Percentiles rank a stretch among this genome's conserved stretches.
Evolutionary conservation across 345 rosid genomes (phyloP).

Genomic region (Camelina hispida): DNA sequence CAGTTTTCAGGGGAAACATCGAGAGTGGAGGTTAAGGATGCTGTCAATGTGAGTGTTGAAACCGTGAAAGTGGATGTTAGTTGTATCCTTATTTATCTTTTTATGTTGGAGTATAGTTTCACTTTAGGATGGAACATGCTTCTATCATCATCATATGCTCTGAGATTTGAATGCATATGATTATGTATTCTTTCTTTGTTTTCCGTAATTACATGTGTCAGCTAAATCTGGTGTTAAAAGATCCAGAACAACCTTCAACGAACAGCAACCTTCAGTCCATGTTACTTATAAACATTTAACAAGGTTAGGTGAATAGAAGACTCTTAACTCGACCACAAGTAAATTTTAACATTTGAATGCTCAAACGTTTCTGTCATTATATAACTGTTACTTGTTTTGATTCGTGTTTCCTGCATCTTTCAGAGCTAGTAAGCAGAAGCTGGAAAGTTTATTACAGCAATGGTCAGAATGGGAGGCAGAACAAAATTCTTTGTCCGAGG

Average conservation of each 20-base stretch:
- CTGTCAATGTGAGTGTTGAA: slow-evolving; percentile 49
- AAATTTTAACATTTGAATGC: slow-evolving; percentile 1
- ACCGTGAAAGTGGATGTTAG: slow-evolving; percentile 50
- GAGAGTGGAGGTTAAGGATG: slow-evolving; percentile 47
- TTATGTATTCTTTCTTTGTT: slow-evolving; percentile 31
- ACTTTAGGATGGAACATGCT: not conserved
- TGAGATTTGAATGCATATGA: slow-evolving; percentile 29
- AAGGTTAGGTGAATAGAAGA: slow-evolving; percentile 56
- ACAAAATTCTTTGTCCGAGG: slow-evolving; percentile 54
- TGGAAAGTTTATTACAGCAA: slow-evolving; percentile 75
- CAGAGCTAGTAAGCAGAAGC: slow-evolving; percentile 90
- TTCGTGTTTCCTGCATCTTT: slow-evolving; percentile 23
- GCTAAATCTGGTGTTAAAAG: slow-evolving; percentile 77
- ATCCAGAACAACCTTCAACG: slow-evolving; percentile 55
- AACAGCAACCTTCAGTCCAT: slow-evolving; percentile 75
- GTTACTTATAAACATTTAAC: slow-evolving; percentile 70
- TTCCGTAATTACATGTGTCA: slow-evolving; percentile 65
- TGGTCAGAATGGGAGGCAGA: slow-evolving; percentile 97
- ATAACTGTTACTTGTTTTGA: slow-evolving; percentile 6
- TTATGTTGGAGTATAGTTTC: not conserved
- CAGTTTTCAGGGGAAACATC: slow-evolving; percentile 41
- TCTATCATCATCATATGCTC: not conserved
- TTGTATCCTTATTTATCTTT: slow-evolving; percentile 59
- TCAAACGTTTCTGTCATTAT: not conserved
- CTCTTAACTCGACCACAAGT: slow-evolving; percentile 7